Evolutionary conservation across 2,329 filamentous ascomycete genomes (phyloP), one percentile per base, ranked within the genome.

Genomic region (Ceratocystis colombiana): DNA sequence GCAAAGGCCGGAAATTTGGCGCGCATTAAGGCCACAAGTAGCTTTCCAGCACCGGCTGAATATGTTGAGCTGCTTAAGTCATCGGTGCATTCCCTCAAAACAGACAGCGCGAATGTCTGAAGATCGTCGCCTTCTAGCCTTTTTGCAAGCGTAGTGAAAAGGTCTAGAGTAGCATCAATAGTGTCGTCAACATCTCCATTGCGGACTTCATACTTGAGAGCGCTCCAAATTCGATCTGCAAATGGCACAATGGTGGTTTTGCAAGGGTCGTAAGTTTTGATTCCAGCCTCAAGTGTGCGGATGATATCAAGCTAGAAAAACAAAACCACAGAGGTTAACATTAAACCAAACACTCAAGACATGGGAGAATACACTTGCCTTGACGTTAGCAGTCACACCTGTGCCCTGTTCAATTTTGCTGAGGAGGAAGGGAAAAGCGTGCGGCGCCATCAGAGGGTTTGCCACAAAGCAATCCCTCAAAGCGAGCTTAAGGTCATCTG

Each of bases 171-270:
- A 2, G 79, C 79, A 71, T 82, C 79, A 15, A 84, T 81, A 0
- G 79, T 79, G 68, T 84, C 83, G 68, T 81, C 78, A 7, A 82
- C 77, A 68, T 85, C 83, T 12, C 83, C 83, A 65, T 85, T 84
- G 44, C 83, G 80, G 12, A 85, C 83, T 69, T 85, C 83, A 68
- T 84, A 85, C 71, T 85, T 85, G 61, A 85, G 78, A n/a, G 82
- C 82, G 37, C 77, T 76, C 83, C 83, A 85, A 61, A 84, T 78
- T 57, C 79, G 77, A 62, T 79, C 75, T 20, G 77, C 74, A 62
- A 80, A 79, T 0, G 82, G 82, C 1, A 75, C 75, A 15, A 84
- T 71, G 7, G 77, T 80, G 65, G 78, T 74, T 44, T 78, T 74
- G 0, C 79, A 75, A 48, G 79, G 73, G 1, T 76, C 72, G 67